Conservation (phyloP, 345 rosid species). For the Anacardium occidentale region DNA sequence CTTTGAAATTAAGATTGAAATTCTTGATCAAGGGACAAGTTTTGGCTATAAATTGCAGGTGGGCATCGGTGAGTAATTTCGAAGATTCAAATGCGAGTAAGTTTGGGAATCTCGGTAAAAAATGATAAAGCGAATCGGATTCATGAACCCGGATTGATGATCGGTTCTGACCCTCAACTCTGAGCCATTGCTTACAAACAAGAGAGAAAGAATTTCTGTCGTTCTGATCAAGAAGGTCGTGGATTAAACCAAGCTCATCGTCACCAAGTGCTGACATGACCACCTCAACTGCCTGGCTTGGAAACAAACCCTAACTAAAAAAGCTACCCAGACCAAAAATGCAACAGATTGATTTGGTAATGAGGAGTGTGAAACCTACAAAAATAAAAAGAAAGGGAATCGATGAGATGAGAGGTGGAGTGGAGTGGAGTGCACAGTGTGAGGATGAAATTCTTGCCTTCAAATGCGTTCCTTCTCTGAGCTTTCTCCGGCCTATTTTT, state of each 20-base stretch:
- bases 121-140: constrained; percentile 30
- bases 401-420: background rate
- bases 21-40: constrained; percentile 34
- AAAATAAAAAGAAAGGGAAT: too few species aligned
- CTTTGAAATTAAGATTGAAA: constrained; percentile 31
- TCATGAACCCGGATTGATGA: constrained; percentile 37
- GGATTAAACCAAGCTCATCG: constrained; percentile 42
- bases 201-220: constrained; percentile 36
- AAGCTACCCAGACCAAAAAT: too few species aligned
- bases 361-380: background rate
- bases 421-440: background rate
- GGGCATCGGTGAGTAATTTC: constrained; percentile 19
- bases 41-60: constrained; percentile 34
- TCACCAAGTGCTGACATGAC: constrained; percentile 34
- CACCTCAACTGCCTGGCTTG: too few species aligned
- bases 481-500: too few species aligned
- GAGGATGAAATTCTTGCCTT: background rate
- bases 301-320: background rate
- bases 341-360: background rate
- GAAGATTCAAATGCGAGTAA: constrained; percentile 24
- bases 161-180: constrained; percentile 40
- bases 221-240: constrained; percentile 25
- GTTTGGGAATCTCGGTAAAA: constrained; percentile 50
- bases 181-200: constrained; percentile 47
- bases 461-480: background rate